Base-by-base conservation (phyloP, 2,329 filamentous ascomycete species). In the Fusarium sp. region DNA sequence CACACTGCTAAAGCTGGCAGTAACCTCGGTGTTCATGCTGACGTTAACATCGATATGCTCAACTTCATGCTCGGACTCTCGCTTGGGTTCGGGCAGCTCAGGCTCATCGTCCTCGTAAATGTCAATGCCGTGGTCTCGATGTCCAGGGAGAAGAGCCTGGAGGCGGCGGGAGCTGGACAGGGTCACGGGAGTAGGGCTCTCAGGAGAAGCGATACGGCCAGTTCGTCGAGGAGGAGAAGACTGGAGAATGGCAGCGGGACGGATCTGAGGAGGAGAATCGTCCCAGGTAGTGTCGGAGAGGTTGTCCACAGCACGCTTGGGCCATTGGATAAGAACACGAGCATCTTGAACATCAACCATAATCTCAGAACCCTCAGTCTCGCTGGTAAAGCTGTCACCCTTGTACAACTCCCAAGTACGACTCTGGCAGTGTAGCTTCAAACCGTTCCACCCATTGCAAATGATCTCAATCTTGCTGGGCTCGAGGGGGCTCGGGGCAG, bases 311-410 rank as follows among this genome's bases (percentile, higher is more conserved):
- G 82, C 78, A 84, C 80, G 87, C 83, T 84, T 90, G 52, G 96
- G 96, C 96, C 96, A 98, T 80, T 92, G 91, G 71, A 99, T 86
- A 82, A 98, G 88, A 52, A 98, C 94, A 72, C 96, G 93, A 63
- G 95, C 92, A 80, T 97, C 95, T 79, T 98, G 94, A 47, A 98
- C 95, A 82, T 98, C 95, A 73, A 99, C 86, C 91, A 99, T 97
- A 82, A 99, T 95, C 79, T 97, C 95, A 20, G 92, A 92, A 75
- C 92, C 91, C 80, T 95, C 94, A 34, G 95, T 95, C 83, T 97
- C 94, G 67, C 95, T 97, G 56, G 92, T 93, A 83, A 98, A 98
- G 59, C 91, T 93, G 81, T 98, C 95, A 20, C 93, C 94, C 85
- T 98, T 98, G 73, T 87, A 88, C 78, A 99, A 84, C 75, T 98